These are phyloP conservation scores for Byssoonygena ceratinophila DNA, from an alignment of 2,329 filamentous ascomycete genomes.

Conservation along the genomic window DNA sequence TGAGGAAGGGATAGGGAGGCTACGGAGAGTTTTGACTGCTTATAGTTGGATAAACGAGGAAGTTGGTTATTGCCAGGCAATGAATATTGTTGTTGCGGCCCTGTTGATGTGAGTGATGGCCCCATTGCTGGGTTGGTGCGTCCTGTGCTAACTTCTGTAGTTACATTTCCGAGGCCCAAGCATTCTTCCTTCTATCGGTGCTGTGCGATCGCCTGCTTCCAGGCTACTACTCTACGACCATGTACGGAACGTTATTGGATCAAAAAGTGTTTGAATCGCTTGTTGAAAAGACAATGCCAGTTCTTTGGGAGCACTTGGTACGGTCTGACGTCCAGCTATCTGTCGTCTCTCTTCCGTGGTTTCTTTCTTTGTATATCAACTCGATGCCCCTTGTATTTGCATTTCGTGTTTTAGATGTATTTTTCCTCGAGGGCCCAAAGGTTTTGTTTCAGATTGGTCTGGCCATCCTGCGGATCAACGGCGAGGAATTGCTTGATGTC, in stretches of 20 bases:
- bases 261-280: conserved; percentile 95
- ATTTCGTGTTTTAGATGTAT: conserved; percentile 91
- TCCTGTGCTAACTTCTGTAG: conserved; percentile 31
- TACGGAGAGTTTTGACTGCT: conserved; percentile 83
- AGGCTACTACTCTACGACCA: conserved; percentile 96
- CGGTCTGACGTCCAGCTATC: conserved; percentile 95
- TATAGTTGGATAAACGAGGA: conserved; percentile 96
- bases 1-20: conserved; percentile 81
- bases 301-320: conserved; percentile 95
- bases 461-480: conserved; percentile 94
- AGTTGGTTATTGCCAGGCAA: conserved; percentile 96
- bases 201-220: conserved; percentile 87
- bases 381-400: conserved; percentile 98
- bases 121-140: not conserved
- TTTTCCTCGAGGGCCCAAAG: conserved; percentile 95
- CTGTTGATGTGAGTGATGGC: conserved; percentile 59
- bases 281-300: conserved; percentile 98
- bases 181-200: conserved; percentile 84
- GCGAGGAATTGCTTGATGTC: conserved; percentile 87
- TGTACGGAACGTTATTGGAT: conserved; percentile 95
- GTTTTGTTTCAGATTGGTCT: conserved; percentile 94
- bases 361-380: conserved; percentile 96
- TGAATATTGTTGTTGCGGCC: conserved; percentile 99
- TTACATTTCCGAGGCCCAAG: conserved; percentile 93
- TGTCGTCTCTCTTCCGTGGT: conserved; percentile 95